phyloP scores from a whole-genome alignment of 176 grass and related monocot genomes.

The Microstegium vimineum region DNA sequence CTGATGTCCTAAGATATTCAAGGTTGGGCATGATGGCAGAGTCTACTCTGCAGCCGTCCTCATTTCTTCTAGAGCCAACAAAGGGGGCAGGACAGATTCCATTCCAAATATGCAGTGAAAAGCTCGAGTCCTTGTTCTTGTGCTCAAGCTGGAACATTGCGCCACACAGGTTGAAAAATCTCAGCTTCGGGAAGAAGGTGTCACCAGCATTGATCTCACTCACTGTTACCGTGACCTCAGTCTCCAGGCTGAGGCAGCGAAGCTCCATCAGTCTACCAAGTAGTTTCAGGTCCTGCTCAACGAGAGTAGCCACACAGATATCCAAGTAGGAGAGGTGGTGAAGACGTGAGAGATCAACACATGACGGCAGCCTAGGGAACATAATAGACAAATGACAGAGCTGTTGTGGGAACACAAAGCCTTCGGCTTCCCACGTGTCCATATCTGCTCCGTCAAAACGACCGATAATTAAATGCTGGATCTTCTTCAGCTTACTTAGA shows the following conservation, averaged over 20 bases:
- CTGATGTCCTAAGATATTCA: accelerated
- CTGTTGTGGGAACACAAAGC: too few relatives aligned
- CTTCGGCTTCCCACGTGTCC: too few relatives aligned
- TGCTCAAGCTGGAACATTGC: background rate
- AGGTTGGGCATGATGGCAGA: background rate
- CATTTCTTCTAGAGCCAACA: background rate
- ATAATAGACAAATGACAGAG: too few relatives aligned
- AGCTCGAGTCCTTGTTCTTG: background rate
- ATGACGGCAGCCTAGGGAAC: too few relatives aligned
- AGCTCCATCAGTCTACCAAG: background rate
- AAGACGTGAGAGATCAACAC: too few relatives aligned
- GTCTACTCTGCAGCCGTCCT: accelerated
- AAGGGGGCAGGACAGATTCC: background rate
- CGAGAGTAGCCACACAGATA: too few relatives aligned
- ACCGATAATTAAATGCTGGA: too few relatives aligned
- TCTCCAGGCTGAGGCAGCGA: background rate
- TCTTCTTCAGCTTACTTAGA: too few relatives aligned
- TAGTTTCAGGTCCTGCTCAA: background rate
- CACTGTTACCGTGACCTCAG: too few relatives aligned
- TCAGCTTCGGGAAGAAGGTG: background rate
- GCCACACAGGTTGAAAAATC: background rate
- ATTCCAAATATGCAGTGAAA: background rate
- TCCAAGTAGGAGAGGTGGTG: too few relatives aligned
- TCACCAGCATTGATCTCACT: background rate
- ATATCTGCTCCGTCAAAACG: too few relatives aligned